Evolutionary conservation across 2,329 filamentous ascomycete genomes (phyloP).

Genomic region (Hymenoscyphus scutula): DNA sequence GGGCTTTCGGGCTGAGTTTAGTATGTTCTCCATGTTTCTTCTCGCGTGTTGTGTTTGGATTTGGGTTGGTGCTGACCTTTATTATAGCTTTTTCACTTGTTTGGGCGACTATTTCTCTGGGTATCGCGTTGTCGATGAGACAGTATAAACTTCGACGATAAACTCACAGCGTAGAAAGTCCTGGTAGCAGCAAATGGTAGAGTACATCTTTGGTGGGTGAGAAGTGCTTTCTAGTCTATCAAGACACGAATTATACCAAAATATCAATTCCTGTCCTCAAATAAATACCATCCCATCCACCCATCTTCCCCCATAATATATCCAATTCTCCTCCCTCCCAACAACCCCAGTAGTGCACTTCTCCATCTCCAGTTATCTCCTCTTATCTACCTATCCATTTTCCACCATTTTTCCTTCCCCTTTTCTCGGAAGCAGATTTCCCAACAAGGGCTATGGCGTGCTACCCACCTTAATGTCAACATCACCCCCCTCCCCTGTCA

Average conservation of each 20-base stretch:
- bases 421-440: no score
- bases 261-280: no score
- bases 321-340: no score
- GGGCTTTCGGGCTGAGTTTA: slow-evolving; percentile 12
- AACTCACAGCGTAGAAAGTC: neutral
- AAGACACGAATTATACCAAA: no score
- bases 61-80: neutral
- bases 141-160: slow-evolving; percentile 3
- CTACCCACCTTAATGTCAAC: neutral
- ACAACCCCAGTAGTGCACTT: no score
- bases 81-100: slow-evolving; percentile 1
- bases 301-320: no score
- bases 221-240: neutral
- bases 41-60: neutral
- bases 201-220: neutral
- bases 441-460: neutral
- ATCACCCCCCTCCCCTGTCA: neutral
- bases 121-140: neutral
- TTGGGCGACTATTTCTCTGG: neutral
- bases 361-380: no score
- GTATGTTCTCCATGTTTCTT: slow-evolving; percentile 10
- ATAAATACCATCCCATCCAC: no score
- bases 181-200: neutral
- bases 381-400: no score
- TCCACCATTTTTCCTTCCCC: no score